These are phyloP conservation scores for Aspergillaceae sp. DNA, from an alignment of 2,329 filamentous ascomycete species.

Conservation along the genomic window DNA sequence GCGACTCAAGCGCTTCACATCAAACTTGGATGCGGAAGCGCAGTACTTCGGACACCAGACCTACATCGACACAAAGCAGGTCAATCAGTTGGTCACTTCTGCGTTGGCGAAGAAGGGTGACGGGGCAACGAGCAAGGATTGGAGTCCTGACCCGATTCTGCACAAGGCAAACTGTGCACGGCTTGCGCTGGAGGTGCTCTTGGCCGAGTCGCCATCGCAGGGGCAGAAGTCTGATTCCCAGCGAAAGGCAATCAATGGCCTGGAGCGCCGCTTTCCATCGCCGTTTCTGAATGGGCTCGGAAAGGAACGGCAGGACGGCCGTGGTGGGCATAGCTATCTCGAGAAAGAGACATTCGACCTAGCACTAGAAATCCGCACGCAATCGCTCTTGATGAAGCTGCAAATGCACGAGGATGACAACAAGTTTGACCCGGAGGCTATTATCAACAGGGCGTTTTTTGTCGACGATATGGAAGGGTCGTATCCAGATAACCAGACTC, in stretches of 20 bases:
- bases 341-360: constrained; percentile 39
- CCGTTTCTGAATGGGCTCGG: constrained; percentile 27
- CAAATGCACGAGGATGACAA: constrained; percentile 21
- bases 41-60: constrained; percentile 19
- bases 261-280: constrained; percentile 27
- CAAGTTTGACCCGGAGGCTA: constrained; percentile 31
- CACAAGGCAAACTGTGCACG: constrained; percentile 37
- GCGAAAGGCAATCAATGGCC: constrained; percentile 16
- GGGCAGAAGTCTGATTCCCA: constrained; percentile 12
- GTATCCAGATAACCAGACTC: constrained; percentile 2
- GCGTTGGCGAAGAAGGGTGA: constrained; percentile 10
- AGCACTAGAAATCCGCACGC: constrained; percentile 48
- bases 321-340: constrained; percentile 33
- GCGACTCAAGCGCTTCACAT: constrained; percentile 16
- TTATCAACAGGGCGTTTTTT: constrained; percentile 38
- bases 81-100: constrained; percentile 23
- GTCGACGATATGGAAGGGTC: constrained; percentile 9
- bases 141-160: constrained; percentile 31
- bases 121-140: constrained; percentile 11
- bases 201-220: constrained; percentile 9
- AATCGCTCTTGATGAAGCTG: constrained; percentile 42
- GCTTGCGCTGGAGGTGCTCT: constrained; percentile 33
- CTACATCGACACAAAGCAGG: constrained; percentile 29
- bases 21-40: constrained; percentile 17
- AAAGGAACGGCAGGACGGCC: constrained; percentile 2